Percentiles rank a stretch among this genome's conserved stretches.
Evolutionary conservation across 257 asterid genomes (phyloP).

Genomic region (Nicotiana undulata): DNA sequence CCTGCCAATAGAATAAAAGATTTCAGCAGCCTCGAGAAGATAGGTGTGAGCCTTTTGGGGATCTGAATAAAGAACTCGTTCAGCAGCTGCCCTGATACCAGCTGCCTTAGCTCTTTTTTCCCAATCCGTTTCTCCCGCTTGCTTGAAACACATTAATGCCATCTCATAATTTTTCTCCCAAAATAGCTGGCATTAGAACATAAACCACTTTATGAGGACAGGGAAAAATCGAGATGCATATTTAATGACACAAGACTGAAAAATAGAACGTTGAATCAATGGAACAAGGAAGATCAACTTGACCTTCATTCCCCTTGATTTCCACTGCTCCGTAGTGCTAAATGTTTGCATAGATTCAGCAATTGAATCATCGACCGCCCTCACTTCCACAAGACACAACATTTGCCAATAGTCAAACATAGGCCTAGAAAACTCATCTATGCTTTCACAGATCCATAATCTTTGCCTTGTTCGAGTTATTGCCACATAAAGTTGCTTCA

Average conservation of each 20-base stretch:
- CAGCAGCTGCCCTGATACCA: constrained; percentile 36
- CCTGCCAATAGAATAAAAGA: constrained; percentile 40
- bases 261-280: neutral
- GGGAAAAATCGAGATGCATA: neutral
- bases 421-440: constrained; percentile 37
- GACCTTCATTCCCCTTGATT: constrained; percentile 54
- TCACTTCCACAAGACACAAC: constrained; percentile 37
- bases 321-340: constrained; percentile 69
- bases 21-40: constrained; percentile 60
- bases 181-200: constrained; percentile 38
- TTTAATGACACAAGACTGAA: neutral
- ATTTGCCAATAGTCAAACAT: constrained; percentile 58
- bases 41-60: constrained; percentile 20
- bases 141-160: constrained; percentile 59
- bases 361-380: constrained; percentile 40
- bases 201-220: neutral
- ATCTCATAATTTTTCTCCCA: constrained; percentile 59
- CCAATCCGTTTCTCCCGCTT: constrained; percentile 43
- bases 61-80: constrained; percentile 29
- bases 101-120: constrained; percentile 54
- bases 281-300: neutral
- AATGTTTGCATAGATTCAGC: constrained; percentile 50
- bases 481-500: constrained; percentile 61
- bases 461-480: constrained; percentile 64
- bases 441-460: constrained; percentile 58